Evolutionary conservation across 805 yeast genomes (phyloP).

Genomic region (Ascoidea tarda): DNA sequence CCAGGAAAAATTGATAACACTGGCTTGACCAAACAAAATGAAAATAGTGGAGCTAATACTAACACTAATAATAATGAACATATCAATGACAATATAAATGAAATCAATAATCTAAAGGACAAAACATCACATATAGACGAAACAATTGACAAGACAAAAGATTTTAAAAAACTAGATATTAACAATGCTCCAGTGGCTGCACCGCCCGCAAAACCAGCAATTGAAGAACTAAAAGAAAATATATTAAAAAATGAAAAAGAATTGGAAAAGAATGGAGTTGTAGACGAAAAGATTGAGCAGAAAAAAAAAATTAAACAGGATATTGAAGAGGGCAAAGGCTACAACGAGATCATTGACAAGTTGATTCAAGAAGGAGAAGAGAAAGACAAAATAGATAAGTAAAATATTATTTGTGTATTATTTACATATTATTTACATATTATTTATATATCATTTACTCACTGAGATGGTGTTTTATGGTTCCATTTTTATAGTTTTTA

Average conservation of each 20-base stretch:
- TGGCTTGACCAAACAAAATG: neutral
- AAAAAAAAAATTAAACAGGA: neutral
- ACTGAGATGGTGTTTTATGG: too few species aligned
- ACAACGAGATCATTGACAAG: neutral
- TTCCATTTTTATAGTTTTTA: too few species aligned
- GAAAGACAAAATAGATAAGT: neutral
- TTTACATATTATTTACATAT: too few species aligned
- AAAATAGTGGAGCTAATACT: neutral
- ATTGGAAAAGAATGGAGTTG: neutral
- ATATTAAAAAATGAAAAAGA: slow-evolving; percentile 1
- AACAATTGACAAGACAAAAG: too few species aligned
- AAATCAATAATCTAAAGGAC: neutral
- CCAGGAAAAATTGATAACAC: neutral
- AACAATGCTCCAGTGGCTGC: slow-evolving; percentile 12
- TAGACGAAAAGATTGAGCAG: neutral
- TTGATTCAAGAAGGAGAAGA: neutral
- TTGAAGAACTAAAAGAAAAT: slow-evolving; percentile 11
- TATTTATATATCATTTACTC: too few species aligned
- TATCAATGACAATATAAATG: neutral
- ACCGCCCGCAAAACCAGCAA: slow-evolving; percentile 14
- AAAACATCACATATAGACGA: too few species aligned
- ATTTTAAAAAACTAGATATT: too few species aligned
- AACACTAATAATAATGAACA: neutral
- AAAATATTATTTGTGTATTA: too few species aligned
- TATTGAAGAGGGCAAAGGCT: neutral